Conservation (phyloP, 768 basidiomycete species). For the Harrya chromipes region DNA sequence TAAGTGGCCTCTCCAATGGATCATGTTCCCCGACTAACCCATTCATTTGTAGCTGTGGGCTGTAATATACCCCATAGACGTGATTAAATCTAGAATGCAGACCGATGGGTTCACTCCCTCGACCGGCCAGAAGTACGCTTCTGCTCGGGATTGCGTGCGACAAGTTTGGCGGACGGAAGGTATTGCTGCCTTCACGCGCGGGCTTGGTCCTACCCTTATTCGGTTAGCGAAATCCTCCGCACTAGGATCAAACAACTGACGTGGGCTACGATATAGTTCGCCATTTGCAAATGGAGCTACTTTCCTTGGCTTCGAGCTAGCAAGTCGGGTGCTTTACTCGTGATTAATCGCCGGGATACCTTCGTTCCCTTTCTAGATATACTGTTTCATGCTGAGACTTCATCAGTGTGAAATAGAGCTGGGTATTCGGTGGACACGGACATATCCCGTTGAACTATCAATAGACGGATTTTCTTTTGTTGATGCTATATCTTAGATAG, state of each 20-base stretch:
- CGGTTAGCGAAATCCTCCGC: constrained; percentile 48
- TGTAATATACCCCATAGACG: constrained; percentile 94
- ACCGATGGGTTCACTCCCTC: constrained; percentile 82
- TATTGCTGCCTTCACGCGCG: constrained; percentile 81
- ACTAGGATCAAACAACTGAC: constrained; percentile 6
- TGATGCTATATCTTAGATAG: background rate
- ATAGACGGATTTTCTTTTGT: background rate
- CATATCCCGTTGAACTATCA: constrained; percentile 4
- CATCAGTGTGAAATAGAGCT: background rate
- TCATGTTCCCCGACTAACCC: constrained; percentile 8
- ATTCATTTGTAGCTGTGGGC: constrained; percentile 64
- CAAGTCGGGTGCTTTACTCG: constrained; percentile 64
- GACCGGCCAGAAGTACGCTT: constrained; percentile 78
- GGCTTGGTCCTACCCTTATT: constrained; percentile 89
- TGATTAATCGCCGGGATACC: constrained; percentile 6
- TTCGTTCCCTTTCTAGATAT: background rate
- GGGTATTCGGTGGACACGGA: background rate
- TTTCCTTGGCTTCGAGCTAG: constrained; percentile 94
- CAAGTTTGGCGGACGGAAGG: constrained; percentile 86
- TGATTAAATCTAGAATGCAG: constrained; percentile 95
- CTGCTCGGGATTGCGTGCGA: constrained; percentile 77
- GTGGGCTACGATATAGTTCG: constrained; percentile 48
- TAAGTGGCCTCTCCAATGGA: constrained; percentile 37
- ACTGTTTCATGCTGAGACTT: background rate
- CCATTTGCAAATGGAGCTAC: constrained; percentile 97